phyloP scores from a whole-genome alignment of 164 flowering plant genomes.

The Buxus sempervirens region DNA sequence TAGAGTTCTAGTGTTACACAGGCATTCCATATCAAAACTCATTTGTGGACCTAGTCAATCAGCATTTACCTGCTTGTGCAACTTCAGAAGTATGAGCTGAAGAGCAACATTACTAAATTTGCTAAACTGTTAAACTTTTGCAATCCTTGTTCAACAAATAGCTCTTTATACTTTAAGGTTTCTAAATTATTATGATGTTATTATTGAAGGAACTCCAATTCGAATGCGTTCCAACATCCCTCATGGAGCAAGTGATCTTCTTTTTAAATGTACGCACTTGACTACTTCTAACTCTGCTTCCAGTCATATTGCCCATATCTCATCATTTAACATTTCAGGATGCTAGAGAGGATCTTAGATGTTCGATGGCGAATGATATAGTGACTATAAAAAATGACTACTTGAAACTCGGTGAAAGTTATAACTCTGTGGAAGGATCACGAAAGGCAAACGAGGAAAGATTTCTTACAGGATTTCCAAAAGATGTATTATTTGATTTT shows the following conservation, averaged over 20 bases:
- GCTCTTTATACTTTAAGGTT: neutral
- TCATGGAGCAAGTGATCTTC: slow-evolving; percentile 75
- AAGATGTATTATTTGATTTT: slow-evolving; percentile 53
- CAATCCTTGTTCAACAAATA: neutral
- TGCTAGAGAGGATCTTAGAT: slow-evolving; percentile 79
- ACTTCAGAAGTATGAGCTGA: neutral
- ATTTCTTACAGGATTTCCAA: slow-evolving; percentile 13
- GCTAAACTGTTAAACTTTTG: neutral
- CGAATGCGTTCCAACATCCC: slow-evolving; percentile 86
- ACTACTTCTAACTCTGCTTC: neutral
- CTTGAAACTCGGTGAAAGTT: slow-evolving; percentile 33
- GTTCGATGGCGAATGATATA: slow-evolving; percentile 85
- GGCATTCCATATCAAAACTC: neutral
- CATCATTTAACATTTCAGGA: slow-evolving; percentile 45
- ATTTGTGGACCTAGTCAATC: neutral
- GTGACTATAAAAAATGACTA: slow-evolving; percentile 64
- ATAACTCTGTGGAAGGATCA: slow-evolving; percentile 9
- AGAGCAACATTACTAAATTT: neutral
- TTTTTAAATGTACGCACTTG: slow-evolving; percentile 76
- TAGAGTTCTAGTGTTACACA: neutral
- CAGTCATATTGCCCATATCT: slow-evolving; percentile 7
- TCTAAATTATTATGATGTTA: slow-evolving; percentile 12
- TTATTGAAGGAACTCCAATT: slow-evolving; percentile 65
- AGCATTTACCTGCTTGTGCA: neutral
- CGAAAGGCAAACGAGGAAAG: slow-evolving; percentile 21